A percentile compares a stretch with the other conserved stretches of the same genome.
phyloP scores from a whole-genome alignment of 305 asterid species.

The Solanum hybrid region DNA sequence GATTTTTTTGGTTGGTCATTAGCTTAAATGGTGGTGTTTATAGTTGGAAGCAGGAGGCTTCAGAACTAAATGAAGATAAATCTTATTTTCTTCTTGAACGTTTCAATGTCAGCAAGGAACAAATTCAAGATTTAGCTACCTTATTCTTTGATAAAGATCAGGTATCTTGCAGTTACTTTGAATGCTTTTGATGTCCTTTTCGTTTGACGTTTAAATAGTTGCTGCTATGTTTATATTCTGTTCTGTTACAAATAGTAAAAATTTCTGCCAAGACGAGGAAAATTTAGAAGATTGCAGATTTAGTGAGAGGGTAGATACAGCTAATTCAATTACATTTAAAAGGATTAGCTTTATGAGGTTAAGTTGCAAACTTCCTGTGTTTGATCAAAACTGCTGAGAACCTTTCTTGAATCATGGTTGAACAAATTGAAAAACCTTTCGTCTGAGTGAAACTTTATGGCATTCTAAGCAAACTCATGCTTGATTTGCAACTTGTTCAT shows the following conservation, averaged over 20 bases:
- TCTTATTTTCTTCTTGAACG: constrained; percentile 23
- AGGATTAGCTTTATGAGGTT: neutral
- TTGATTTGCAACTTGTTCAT: neutral
- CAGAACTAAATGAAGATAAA: constrained; percentile 20
- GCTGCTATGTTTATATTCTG: neutral
- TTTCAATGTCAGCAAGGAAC: constrained; percentile 45
- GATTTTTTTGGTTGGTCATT: constrained; percentile 23
- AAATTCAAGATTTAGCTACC: constrained; percentile 28
- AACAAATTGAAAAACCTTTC: neutral
- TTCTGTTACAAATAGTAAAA: neutral
- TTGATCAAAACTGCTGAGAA: neutral
- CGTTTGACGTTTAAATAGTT: neutral
- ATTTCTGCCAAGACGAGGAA: neutral
- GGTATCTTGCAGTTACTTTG: constrained; percentile 14
- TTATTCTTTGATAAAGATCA: constrained; percentile 21
- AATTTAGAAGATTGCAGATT: neutral
- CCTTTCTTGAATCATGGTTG: neutral
- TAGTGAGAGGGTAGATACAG: neutral
- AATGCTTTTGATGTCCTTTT: neutral
- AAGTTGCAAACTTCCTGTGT: neutral
- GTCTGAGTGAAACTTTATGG: neutral
- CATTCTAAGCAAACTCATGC: neutral
- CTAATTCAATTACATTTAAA: neutral
- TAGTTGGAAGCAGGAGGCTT: constrained; percentile 15
- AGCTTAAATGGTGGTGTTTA: constrained; percentile 15